Base-by-base conservation (phyloP, 202 grass and related monocot genomes). In the Hordeum pubiflorum region DNA sequence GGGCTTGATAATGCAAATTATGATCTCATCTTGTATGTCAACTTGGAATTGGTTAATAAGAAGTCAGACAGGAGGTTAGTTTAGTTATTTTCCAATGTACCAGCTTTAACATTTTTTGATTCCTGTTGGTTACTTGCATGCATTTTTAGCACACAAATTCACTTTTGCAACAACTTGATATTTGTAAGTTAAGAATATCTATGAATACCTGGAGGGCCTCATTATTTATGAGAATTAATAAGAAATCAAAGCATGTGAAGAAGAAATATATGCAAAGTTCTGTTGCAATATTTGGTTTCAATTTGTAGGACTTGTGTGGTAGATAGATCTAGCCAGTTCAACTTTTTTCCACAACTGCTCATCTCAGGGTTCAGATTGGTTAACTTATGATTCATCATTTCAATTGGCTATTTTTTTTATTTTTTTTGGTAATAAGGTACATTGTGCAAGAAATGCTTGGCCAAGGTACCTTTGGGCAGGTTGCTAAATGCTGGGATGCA, bases 401-500 rank as follows among this genome's bases (percentile, higher is more conserved):
- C 56, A 40, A 27, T 60, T 65, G 32, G n/a, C 34, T 37, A 44
- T 64, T 1, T 56, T 26, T 71, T 12, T 18, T n/a, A n/a, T n/a
- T 78, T 26, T 26, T 66, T 74, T 37, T 37, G 23, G 33, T 80
- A 76, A 88, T 82, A 85, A 99, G 96, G 78, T 99, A 99, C 54
- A 40, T 91, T 86, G 87, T 99, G 72, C 87, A 91, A 86, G 96
- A 99, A 75, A 91, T 96, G 77, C 96, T 99, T 64, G 96, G 96
- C 55, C 96, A 99, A 93, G 96, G 96, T 81, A 96, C 96, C 26
- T 99, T 99, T 59, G 96, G 96, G 74, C 96, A 99, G 65, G 96
- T 99, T 78, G 92, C 85, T 9, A 95, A 96, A 83, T 96, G 96
- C 89, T 96, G 92, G 92, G 88, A 90, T 89, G 52, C 79, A 55